phyloP scores from a whole-genome alignment of 768 basidiomycete species.

The Mycena sanguinolenta region DNA sequence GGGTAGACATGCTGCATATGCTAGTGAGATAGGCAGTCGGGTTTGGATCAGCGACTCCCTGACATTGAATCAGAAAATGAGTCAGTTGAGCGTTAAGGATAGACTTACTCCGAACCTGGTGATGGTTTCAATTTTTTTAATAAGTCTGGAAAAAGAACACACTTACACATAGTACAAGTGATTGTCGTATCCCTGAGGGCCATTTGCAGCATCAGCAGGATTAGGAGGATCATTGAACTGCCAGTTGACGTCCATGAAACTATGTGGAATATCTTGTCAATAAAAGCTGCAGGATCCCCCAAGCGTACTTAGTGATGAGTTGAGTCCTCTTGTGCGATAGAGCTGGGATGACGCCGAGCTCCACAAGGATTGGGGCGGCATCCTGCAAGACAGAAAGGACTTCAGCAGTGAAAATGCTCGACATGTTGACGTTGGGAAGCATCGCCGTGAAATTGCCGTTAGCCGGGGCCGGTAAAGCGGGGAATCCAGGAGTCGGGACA shows the following conservation, averaged over 20 bases:
- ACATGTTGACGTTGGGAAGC: constrained; percentile 38
- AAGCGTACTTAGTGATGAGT: constrained; percentile 51
- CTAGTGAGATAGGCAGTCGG: constrained; percentile 73
- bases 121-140: background rate
- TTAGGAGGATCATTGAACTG: constrained; percentile 78
- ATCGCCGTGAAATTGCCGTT: constrained; percentile 44
- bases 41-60: constrained; percentile 81
- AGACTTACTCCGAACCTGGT: constrained; percentile 69
- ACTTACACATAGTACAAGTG: constrained; percentile 83
- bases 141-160: background rate
- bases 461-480: constrained; percentile 35
- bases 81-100: constrained; percentile 9
- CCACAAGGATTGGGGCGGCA: constrained; percentile 52
- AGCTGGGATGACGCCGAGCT: constrained; percentile 42
- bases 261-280: constrained; percentile 41
- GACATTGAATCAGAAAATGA: constrained; percentile 19
- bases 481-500: constrained; percentile 46
- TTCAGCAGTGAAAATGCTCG: constrained; percentile 43
- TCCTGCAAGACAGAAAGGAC: constrained; percentile 49
- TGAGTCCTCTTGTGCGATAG: constrained; percentile 27
- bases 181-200: constrained; percentile 82
- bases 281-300: background rate
- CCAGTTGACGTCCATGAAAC: constrained; percentile 89
- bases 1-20: constrained; percentile 73
- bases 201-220: constrained; percentile 75